A percentile compares a stretch with the other conserved stretches of the same genome.
phyloP scores from a whole-genome alignment of 1,284 basidiomycete genomes.

The Cryptococcus sp. region DNA sequence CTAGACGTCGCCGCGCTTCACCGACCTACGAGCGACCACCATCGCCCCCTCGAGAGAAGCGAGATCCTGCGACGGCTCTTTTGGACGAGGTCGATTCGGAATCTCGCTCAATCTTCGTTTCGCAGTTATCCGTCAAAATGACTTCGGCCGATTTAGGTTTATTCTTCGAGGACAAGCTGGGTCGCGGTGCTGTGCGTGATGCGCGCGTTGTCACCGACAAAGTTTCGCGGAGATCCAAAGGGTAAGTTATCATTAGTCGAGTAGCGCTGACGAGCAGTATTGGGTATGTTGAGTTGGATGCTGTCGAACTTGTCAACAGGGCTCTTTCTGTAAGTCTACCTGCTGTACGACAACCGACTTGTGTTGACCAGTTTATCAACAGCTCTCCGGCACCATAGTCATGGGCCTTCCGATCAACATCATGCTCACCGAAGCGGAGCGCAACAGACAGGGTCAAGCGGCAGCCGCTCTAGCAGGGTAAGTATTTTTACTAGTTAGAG shows the following conservation, averaged over 20 bases:
- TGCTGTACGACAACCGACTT: background rate
- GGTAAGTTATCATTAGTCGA: slow-evolving; percentile 60
- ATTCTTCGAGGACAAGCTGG: slow-evolving; percentile 97
- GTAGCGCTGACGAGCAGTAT: slow-evolving; percentile 58
- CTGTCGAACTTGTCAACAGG: slow-evolving; percentile 85
- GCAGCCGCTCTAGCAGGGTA: slow-evolving; percentile 9
- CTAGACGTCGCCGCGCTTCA: slow-evolving; percentile 61
- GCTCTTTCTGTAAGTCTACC: slow-evolving; percentile 68
- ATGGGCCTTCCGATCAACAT: slow-evolving; percentile 98
- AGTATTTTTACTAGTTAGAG: background rate
- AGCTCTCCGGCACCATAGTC: slow-evolving; percentile 78
- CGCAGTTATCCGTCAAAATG: slow-evolving; percentile 92
- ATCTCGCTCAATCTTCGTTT: slow-evolving; percentile 96
- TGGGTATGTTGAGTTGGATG: slow-evolving; percentile 94
- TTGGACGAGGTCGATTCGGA: slow-evolving; percentile 71
- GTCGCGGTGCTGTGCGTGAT: slow-evolving; percentile 87
- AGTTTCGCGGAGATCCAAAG: slow-evolving; percentile 89
- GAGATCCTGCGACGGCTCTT: slow-evolving; percentile 35
- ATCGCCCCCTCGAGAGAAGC: slow-evolving; percentile 8
- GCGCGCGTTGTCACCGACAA: slow-evolving; percentile 93
- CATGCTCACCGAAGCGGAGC: slow-evolving; percentile 92
- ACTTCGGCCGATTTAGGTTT: slow-evolving; percentile 94
- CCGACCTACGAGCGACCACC: slow-evolving; percentile 63
- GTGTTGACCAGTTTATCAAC: slow-evolving; percentile 6
- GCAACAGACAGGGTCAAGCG: slow-evolving; percentile 66